Percentiles rank a stretch among this genome's conserved stretches.
Evolutionary conservation across 345 rosid species (phyloP).

Genomic region (Trapa incisa): DNA sequence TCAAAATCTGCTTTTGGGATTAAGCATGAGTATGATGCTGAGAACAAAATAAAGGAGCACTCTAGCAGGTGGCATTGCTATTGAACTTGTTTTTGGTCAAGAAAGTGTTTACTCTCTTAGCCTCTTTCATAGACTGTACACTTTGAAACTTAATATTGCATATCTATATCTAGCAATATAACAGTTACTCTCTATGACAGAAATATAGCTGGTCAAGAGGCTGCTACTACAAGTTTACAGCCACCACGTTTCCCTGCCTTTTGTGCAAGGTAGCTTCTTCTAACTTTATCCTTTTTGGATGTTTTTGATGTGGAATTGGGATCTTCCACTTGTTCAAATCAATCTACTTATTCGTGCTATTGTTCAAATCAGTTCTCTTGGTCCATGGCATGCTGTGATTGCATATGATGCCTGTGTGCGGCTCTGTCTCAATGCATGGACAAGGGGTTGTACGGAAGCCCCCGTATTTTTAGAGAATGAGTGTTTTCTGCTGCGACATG

Average conservation of each 20-base stretch:
- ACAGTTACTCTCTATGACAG: slow-evolving; percentile 16
- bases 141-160: not conserved
- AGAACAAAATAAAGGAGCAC: slow-evolving; percentile 31
- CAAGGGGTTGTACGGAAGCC: slow-evolving; percentile 93
- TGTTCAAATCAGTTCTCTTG: slow-evolving; percentile 49
- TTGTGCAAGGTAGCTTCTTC: slow-evolving; percentile 63
- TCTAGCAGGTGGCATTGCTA: slow-evolving; percentile 30
- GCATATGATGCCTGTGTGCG: slow-evolving; percentile 97
- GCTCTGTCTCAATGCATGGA: slow-evolving; percentile 97
- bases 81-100: not conserved
- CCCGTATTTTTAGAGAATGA: slow-evolving; percentile 90
- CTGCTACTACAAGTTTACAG: slow-evolving; percentile 41
- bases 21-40: slow-evolving; percentile 20
- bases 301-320: not conserved
- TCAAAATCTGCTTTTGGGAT: slow-evolving; percentile 20
- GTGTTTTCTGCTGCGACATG: slow-evolving; percentile 71
- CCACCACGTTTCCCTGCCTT: slow-evolving; percentile 74
- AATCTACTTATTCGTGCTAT: not conserved
- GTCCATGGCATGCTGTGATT: slow-evolving; percentile 96
- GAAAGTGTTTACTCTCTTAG: not conserved
- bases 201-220: slow-evolving; percentile 35
- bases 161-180: not conserved
- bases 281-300: slow-evolving; percentile 1
- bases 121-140: not conserved
- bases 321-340: not conserved